phyloP scores from a whole-genome alignment of 495 filamentous ascomycete species.

The Platismatia glauca region DNA sequence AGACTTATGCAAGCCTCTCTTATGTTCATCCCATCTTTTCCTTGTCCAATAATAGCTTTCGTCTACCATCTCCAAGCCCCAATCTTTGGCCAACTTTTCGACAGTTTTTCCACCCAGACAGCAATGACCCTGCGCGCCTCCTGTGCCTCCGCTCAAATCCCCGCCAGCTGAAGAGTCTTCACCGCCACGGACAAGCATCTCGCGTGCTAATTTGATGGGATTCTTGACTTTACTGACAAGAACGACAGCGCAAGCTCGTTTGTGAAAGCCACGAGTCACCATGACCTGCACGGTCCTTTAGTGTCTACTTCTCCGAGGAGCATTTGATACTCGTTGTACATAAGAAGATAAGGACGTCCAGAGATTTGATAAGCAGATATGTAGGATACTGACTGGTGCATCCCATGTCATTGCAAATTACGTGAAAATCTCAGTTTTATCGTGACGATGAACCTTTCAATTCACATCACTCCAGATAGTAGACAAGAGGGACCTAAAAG shows the following conservation, averaged over 20 bases:
- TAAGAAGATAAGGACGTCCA: no score
- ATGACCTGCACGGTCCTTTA: conserved; percentile 45
- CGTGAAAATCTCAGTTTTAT: no score
- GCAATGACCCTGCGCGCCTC: conserved; percentile 48
- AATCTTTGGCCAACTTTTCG: conserved; percentile 58
- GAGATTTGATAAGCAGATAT: not conserved
- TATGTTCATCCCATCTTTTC: conserved; percentile 76
- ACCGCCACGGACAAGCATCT: conserved; percentile 54
- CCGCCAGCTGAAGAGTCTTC: conserved; percentile 40
- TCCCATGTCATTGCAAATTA: not conserved
- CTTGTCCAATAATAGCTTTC: conserved; percentile 71
- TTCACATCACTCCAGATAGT: not conserved
- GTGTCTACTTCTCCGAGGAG: not conserved
- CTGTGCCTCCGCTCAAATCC: conserved; percentile 55
- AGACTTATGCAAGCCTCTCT: conserved; percentile 48
- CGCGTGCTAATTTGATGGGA: conserved; percentile 65
- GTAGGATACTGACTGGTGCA: not conserved
- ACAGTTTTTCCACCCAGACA: conserved; percentile 40
- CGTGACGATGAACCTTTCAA: no score
- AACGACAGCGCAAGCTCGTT: conserved; percentile 69
- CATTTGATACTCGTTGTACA: not conserved
- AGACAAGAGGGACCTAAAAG: not conserved
- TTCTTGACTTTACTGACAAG: conserved; percentile 64
- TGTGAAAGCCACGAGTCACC: conserved; percentile 56
- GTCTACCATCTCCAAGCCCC: conserved; percentile 66